Evolutionary conservation across 2,329 filamentous ascomycete species (phyloP).

Genomic region (Ophiocordyceps unilateralis): DNA sequence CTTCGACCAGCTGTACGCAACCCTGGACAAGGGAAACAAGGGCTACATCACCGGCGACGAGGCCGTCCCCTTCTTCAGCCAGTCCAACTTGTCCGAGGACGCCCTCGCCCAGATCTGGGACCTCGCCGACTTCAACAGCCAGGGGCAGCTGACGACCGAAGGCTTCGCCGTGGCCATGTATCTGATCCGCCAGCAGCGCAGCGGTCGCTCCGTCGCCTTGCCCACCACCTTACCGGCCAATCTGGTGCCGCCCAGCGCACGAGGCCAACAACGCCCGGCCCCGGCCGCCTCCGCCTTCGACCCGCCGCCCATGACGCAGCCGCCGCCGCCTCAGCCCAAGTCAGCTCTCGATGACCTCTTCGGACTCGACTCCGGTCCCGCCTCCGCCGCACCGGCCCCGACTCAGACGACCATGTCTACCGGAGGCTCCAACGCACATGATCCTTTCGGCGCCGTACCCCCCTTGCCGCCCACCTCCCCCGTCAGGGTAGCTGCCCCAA

Average conservation of each 20-base stretch:
- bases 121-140: slow-evolving; percentile 81
- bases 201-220: slow-evolving; percentile 43
- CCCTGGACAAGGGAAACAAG: slow-evolving; percentile 61
- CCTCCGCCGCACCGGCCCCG: slow-evolving; percentile 30
- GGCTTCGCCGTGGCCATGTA: slow-evolving; percentile 98
- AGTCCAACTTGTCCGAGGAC: slow-evolving; percentile 79
- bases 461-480: slow-evolving; percentile 34
- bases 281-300: slow-evolving; percentile 37
- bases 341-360: slow-evolving; percentile 90
- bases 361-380: slow-evolving; percentile 60
- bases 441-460: slow-evolving; percentile 42
- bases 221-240: slow-evolving; percentile 65
- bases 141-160: slow-evolving; percentile 69
- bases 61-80: slow-evolving; percentile 84
- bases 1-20: slow-evolving; percentile 74
- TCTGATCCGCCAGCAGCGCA: slow-evolving; percentile 78
- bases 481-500: slow-evolving; percentile 26
- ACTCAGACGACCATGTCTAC: slow-evolving; percentile 49
- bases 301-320: slow-evolving; percentile 19
- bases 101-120: slow-evolving; percentile 92
- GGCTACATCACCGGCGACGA: slow-evolving; percentile 88
- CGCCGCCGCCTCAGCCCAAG: slow-evolving; percentile 35
- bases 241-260: slow-evolving; percentile 74
- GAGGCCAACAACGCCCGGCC: slow-evolving; percentile 39
- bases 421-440: slow-evolving; percentile 49